Evolutionary conservation across 768 basidiomycete genomes (phyloP).

Genomic region (Russula brevipes): DNA sequence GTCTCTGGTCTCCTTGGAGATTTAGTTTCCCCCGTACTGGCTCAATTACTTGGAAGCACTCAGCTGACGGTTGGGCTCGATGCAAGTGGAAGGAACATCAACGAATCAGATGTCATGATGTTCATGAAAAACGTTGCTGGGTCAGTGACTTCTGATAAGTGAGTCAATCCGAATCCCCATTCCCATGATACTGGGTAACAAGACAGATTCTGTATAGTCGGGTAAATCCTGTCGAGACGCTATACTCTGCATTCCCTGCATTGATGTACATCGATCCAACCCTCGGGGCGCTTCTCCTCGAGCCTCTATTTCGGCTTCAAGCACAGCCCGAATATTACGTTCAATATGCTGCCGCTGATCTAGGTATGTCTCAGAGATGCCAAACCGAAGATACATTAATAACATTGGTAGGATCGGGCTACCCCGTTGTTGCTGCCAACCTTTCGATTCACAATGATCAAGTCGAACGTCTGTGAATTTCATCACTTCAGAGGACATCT

Average conservation of each 20-base stretch:
- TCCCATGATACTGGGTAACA: background rate
- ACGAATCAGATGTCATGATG: constrained; percentile 47
- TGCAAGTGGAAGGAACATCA: constrained; percentile 40
- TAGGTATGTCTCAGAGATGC: constrained; percentile 18
- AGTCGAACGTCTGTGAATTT: constrained; percentile 13
- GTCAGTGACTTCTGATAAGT: constrained; percentile 35
- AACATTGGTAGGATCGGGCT: background rate
- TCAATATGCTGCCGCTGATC: constrained; percentile 23
- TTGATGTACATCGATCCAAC: constrained; percentile 50
- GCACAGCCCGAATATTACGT: constrained; percentile 18
- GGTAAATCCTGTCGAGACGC: constrained; percentile 51
- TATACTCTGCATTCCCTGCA: constrained; percentile 46
- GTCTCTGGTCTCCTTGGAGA: constrained; percentile 50
- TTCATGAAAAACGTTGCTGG: constrained; percentile 41
- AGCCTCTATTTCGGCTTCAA: constrained; percentile 27
- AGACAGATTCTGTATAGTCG: constrained; percentile 4
- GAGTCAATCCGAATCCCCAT: background rate
- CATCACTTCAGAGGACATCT: background rate
- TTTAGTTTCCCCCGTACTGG: constrained; percentile 47
- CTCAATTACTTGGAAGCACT: constrained; percentile 48
- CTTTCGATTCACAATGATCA: constrained; percentile 6
- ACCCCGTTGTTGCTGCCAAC: constrained; percentile 11
- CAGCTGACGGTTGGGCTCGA: constrained; percentile 53
- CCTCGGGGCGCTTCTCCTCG: constrained; percentile 35
- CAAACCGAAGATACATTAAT: background rate